Conservation (phyloP, 192 early-diverging fungal genomes). For the Obelidium mucronatum region DNA sequence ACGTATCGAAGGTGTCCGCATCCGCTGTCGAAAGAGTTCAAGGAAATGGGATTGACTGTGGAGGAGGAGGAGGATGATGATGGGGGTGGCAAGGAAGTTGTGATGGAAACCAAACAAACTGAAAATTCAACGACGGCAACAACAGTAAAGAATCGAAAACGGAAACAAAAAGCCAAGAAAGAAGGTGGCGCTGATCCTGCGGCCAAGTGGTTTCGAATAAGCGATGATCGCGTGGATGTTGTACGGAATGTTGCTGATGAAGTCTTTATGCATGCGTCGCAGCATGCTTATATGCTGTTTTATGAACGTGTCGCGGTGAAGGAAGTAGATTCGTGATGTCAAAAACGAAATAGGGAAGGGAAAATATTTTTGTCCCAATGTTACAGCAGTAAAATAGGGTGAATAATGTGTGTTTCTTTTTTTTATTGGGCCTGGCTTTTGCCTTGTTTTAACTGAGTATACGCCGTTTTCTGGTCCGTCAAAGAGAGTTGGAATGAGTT, state of each 20-base stretch:
- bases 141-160: conserved; percentile 15
- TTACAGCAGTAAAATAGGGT: too few species aligned
- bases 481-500: too few species aligned
- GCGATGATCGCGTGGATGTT: conserved; percentile 60
- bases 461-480: too few species aligned
- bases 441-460: too few species aligned
- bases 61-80: not conserved
- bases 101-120: too few species aligned
- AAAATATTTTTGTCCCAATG: too few species aligned
- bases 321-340: too few species aligned
- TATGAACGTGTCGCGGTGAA: conserved; percentile 56
- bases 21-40: conserved; percentile 29
- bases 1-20: conserved; percentile 71
- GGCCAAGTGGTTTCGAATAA: conserved; percentile 75
- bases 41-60: conserved; percentile 1
- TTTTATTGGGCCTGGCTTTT: too few species aligned
- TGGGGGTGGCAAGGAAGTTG: not conserved
- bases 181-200: not conserved
- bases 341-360: too few species aligned
- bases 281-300: conserved; percentile 62
- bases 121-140: too few species aligned
- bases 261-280: conserved; percentile 50
- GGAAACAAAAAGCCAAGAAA: not conserved
- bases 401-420: too few species aligned
- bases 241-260: conserved; percentile 50